Base-by-base conservation (phyloP, 306 rosid species). In the Quercus suber region DNA sequence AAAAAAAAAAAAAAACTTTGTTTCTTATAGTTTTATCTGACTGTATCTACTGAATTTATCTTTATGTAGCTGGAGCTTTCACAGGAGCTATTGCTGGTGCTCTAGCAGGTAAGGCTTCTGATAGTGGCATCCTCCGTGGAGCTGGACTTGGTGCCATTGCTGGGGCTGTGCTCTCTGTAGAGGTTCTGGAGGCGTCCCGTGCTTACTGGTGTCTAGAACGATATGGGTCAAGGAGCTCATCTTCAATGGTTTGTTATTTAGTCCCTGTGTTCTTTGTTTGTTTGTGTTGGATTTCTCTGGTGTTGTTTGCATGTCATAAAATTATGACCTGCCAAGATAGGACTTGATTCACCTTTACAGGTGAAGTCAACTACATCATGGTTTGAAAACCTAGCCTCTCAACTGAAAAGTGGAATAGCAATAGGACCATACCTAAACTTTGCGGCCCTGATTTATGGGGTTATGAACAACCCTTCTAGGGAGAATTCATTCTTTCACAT, bases 61-160 rank as follows among this genome's bases (percentile, higher is more conserved):
- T 78, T 49, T 73, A 55, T 80, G 70, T 74, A 89, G 92, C 87
- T 73, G 97, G 93, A 71, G 92, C 90, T 49, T 77, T 88, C 27
- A 83, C 91, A 45, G 92, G 92, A 79, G 93, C 91, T 31, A 80
- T 90, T 69, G 90, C 92, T 76, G 96, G 96, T 81, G 97, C 92
- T 79, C 76, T 92, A 77, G 97, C 93, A 35, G 91, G 96, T 74
- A 90, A 86, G 84, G 92, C 92, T 75, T 90, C 97, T 28, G 89
- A 89, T 63, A 90, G 90, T 45, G 92, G 96, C 73, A 80, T 89
- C 77, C 69, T 89, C 45, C 89, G 92, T 49, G 97, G 97, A 80
- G 89, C 92, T 68, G 90, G 89, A 53, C 78, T 91, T 80, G 92
- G 97, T 61, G 97, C 97, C 30, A 76, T 92, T 82, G 96, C 93